Percentiles rank a stretch among this genome's conserved stretches.
Evolutionary conservation across 1,139 yeast species (phyloP).

Genomic region (Hansenula sp.): DNA sequence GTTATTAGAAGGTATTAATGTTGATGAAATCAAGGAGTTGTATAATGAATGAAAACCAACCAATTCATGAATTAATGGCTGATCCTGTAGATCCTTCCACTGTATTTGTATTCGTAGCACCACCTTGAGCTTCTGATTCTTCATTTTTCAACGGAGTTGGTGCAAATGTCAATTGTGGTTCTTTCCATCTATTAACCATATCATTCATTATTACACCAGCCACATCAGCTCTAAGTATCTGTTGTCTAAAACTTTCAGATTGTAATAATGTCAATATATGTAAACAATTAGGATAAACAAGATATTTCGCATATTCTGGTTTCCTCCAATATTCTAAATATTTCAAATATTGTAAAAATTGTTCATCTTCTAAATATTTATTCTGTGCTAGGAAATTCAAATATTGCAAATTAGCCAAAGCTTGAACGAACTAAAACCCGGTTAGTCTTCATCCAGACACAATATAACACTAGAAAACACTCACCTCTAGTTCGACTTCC

Average conservation of each 20-base stretch:
- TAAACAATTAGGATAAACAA: conserved; percentile 71
- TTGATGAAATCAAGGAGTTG: conserved; percentile 17
- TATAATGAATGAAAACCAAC: conserved; percentile 1
- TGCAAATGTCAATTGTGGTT: conserved; percentile 23
- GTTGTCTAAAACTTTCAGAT: conserved; percentile 50
- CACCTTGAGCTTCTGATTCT: conserved; percentile 1
- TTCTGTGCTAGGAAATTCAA: conserved; percentile 62
- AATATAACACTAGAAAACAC: conserved; percentile 6
- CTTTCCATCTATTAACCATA: conserved; percentile 72
- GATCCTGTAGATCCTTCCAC: background rate
- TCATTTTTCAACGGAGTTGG: conserved; percentile 16
- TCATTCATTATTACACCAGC: conserved; percentile 64
- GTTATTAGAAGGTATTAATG: conserved; percentile 13
- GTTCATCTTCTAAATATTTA: conserved; percentile 48
- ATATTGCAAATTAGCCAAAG: conserved; percentile 70
- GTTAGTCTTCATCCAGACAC: background rate
- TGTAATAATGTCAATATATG: conserved; percentile 56
- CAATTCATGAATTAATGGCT: background rate
- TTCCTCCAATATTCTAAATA: conserved; percentile 67
- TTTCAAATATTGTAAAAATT: conserved; percentile 54
- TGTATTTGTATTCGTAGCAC: background rate
- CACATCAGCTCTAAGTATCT: conserved; percentile 51
- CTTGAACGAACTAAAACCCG: conserved; percentile 51
- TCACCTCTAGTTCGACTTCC: conserved; percentile 63
- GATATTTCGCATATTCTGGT: conserved; percentile 59